Conservation (phyloP, 1,284 basidiomycete genomes). For the Irpex sp. region DNA sequence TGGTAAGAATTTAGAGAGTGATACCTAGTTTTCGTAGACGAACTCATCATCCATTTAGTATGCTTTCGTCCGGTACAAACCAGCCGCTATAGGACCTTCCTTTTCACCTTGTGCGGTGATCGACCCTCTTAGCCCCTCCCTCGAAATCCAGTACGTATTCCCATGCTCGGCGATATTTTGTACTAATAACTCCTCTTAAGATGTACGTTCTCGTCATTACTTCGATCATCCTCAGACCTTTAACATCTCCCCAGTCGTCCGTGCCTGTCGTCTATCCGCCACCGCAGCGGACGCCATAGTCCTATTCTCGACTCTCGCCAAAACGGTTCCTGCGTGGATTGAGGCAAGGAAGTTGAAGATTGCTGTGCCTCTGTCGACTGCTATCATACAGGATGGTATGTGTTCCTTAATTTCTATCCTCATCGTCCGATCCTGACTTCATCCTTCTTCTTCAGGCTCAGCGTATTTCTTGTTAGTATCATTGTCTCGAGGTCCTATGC, state of each 20-base stretch:
- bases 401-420: background rate
- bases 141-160: background rate
- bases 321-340: background rate
- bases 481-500: no score
- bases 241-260: background rate
- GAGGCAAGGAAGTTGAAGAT: conserved; percentile 2
- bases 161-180: no score
- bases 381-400: conserved; percentile 3
- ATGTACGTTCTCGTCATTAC: background rate
- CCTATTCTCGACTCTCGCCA: conserved; percentile 2
- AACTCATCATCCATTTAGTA: conserved; percentile 1
- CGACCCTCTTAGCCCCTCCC: background rate
- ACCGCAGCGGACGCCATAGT: conserved; percentile 4
- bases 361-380: background rate
- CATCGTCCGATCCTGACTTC: background rate
- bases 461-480: conserved; percentile 3
- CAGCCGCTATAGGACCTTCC: background rate
- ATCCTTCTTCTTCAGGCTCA: background rate
- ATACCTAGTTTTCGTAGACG: background rate
- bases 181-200: background rate
- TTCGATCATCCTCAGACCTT: background rate
- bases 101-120: conserved; percentile 7
- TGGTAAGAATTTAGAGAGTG: background rate
- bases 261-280: background rate
- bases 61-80: background rate